A percentile compares a stretch with the other conserved stretches of the same genome.
phyloP scores from a whole-genome alignment of 371 early-diverging fungal species.

The Fennellomyces sp. region DNA sequence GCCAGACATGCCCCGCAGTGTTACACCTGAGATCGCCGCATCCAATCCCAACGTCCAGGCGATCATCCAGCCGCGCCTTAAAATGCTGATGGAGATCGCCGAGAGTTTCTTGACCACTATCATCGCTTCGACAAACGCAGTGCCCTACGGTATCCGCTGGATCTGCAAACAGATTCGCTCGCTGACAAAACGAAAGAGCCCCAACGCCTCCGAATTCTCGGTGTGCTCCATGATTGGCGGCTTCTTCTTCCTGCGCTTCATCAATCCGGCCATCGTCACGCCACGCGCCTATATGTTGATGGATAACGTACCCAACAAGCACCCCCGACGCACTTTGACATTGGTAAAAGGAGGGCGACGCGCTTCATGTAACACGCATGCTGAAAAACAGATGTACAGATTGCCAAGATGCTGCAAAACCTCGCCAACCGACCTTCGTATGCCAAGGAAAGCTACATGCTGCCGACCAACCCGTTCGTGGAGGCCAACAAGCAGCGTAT shows the following conservation, averaged over 20 bases:
- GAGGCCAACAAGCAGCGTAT: conserved; percentile 87
- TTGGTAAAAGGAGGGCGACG: conserved; percentile 52
- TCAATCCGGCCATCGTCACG: conserved; percentile 97
- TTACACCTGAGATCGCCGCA: conserved; percentile 81
- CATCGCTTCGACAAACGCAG: conserved; percentile 74
- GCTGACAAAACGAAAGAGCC: conserved; percentile 90
- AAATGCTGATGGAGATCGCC: conserved; percentile 85
- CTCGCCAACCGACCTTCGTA: conserved; percentile 94
- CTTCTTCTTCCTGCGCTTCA: conserved; percentile 95
- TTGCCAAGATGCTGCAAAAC: conserved; percentile 93
- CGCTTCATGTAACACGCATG: too few relatives aligned
- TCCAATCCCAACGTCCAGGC: conserved; percentile 79
- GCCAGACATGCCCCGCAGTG: conserved; percentile 67
- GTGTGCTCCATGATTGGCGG: conserved; percentile 96
- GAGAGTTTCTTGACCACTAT: conserved; percentile 84
- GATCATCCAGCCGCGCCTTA: conserved; percentile 82
- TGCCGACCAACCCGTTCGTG: conserved; percentile 84
- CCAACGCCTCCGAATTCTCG: conserved; percentile 84
- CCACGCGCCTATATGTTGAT: conserved; percentile 93
- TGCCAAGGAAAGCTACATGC: conserved; percentile 93
- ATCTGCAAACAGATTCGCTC: conserved; percentile 96
- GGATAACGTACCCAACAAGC: conserved; percentile 78
- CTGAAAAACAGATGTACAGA: too few relatives aligned
- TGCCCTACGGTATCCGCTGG: conserved; percentile 98
- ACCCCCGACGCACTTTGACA: conserved; percentile 88